Evolutionary conservation across 2,329 filamentous ascomycete genomes (phyloP).

Genomic region (Fusarium liriodendri): DNA sequence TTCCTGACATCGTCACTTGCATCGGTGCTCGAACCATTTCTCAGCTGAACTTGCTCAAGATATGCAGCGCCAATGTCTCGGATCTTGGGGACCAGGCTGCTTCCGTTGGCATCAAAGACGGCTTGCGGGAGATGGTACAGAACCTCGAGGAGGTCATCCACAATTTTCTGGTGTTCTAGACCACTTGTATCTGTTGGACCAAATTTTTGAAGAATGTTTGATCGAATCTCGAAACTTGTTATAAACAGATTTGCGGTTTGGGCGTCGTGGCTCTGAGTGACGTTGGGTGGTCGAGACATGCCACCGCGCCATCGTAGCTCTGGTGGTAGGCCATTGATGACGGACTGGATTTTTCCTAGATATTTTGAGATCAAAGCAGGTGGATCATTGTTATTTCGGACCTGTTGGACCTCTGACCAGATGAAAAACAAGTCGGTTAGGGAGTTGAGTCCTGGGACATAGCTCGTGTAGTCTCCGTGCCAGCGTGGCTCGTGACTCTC

Average conservation of each 20-base stretch:
- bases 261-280: conserved; percentile 50
- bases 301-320: conserved; percentile 52
- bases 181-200: conserved; percentile 23
- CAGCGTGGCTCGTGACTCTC: conserved; percentile 33
- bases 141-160: conserved; percentile 51
- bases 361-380: conserved; percentile 11
- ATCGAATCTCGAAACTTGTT: conserved; percentile 51
- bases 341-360: conserved; percentile 41
- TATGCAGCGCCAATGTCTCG: conserved; percentile 51
- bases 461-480: conserved; percentile 48
- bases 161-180: conserved; percentile 46
- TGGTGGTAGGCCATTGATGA: conserved; percentile 47
- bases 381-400: conserved; percentile 11
- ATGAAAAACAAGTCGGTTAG: conserved; percentile 48
- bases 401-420: conserved; percentile 47
- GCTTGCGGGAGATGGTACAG: conserved; percentile 48
- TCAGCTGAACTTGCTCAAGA: conserved; percentile 43
- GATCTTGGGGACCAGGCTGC: conserved; percentile 50
- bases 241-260: conserved; percentile 52
- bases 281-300: conserved; percentile 43
- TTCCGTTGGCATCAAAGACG: conserved; percentile 49
- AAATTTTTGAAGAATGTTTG: conserved; percentile 50
- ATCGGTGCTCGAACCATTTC: conserved; percentile 1
- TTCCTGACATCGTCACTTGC: conserved; percentile 22
- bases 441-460: conserved; percentile 49